phyloP scores from a whole-genome alignment of 78 protist species.

The Ministeria vibrans region DNA sequence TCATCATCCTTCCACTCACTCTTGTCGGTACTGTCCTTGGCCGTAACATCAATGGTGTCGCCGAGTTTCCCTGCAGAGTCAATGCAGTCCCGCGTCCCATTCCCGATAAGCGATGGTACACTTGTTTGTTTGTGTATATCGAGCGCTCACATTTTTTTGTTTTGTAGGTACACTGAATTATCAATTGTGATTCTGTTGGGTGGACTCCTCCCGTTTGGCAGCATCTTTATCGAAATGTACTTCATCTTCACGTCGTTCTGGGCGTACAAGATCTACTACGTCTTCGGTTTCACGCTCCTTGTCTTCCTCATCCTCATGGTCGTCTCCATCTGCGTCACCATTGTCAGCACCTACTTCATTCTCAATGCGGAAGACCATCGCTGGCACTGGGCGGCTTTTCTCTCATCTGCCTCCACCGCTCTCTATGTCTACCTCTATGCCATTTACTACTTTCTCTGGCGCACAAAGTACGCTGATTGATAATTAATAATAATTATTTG shows the following conservation, averaged over 20 bases:
- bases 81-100: constrained; percentile 67
- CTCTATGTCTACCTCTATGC: constrained; percentile 73
- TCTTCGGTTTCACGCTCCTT: constrained; percentile 78
- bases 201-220: constrained; percentile 85
- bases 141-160: neutral
- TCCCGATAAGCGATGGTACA: constrained; percentile 60
- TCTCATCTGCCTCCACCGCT: constrained; percentile 58
- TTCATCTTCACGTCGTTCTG: constrained; percentile 85
- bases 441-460: constrained; percentile 67
- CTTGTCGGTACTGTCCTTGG: constrained; percentile 76
- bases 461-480: constrained; percentile 37
- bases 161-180: constrained; percentile 37
- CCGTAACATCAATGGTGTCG: constrained; percentile 32
- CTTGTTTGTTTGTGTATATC: no score
- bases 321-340: constrained; percentile 67
- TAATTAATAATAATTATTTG: no score
- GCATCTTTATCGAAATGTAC: constrained; percentile 90
- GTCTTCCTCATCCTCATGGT: constrained; percentile 60
- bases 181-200: constrained; percentile 31
- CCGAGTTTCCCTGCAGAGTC: constrained; percentile 34
- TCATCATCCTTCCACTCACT: constrained; percentile 69
- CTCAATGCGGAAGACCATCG: constrained; percentile 76
- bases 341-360: constrained; percentile 72
- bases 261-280: constrained; percentile 91
- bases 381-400: constrained; percentile 68